Conservation (phyloP, 164 flowering plant genomes). For the Piper betle region DNA sequence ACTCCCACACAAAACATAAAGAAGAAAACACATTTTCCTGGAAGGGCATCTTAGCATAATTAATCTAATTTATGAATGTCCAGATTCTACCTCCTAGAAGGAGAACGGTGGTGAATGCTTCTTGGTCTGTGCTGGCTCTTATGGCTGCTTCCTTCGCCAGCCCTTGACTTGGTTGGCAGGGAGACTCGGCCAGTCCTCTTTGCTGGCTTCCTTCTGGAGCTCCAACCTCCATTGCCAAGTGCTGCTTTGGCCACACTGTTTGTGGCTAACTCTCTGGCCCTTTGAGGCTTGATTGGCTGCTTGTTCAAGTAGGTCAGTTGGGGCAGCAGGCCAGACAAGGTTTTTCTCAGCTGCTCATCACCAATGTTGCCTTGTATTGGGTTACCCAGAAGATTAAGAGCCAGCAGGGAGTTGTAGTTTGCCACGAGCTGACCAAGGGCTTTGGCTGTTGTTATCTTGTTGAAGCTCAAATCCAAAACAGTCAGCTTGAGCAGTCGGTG, state of each 20-base stretch:
- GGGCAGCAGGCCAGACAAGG: constrained; percentile 65
- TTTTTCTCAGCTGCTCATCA: constrained; percentile 13
- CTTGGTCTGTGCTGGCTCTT: constrained; percentile 21
- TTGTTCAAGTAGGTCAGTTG: constrained; percentile 71
- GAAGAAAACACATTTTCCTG: no score
- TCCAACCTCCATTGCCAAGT: constrained; percentile 36
- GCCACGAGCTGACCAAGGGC: constrained; percentile 85
- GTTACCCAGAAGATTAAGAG: constrained; percentile 74
- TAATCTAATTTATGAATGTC: no score
- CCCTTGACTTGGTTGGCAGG: constrained; percentile 19
- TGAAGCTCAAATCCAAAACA: constrained; percentile 18
- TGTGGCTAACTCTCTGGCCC: constrained; percentile 45
- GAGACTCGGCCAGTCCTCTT: constrained; percentile 28
- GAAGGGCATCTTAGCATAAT: not conserved
- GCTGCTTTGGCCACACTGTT: constrained; percentile 71
- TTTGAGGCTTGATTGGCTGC: no score
- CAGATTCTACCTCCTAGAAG: no score
- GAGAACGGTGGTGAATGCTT: not conserved
- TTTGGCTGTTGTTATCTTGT: constrained; percentile 63
- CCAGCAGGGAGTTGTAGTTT: constrained; percentile 60
- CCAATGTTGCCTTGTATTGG: constrained; percentile 70
- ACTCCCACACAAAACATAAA: no score
- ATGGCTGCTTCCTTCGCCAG: constrained; percentile 16
- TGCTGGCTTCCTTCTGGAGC: constrained; percentile 28
- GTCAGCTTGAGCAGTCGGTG: constrained; percentile 78